Conservation (phyloP, 768 basidiomycete genomes). For the Termitomyces sp. region DNA sequence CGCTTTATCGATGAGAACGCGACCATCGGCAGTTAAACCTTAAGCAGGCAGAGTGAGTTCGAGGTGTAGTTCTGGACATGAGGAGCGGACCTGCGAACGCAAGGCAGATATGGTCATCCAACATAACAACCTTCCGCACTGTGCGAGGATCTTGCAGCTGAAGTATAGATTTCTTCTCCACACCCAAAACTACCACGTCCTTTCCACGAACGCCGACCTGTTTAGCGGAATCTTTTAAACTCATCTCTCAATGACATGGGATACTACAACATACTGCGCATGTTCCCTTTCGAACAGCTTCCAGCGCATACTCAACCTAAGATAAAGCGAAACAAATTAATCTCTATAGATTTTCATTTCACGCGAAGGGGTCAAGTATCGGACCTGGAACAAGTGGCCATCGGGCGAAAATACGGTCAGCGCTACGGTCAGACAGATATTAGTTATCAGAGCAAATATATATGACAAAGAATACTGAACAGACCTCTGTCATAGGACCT, state of each 20-base stretch:
- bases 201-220: conserved; percentile 96
- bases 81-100: conserved; percentile 85
- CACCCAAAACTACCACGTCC: conserved; percentile 93
- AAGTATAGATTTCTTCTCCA: conserved; percentile 97
- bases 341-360: conserved; percentile 9
- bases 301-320: conserved; percentile 98
- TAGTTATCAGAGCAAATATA: background rate
- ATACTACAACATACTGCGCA: conserved; percentile 70
- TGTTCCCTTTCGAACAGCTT: conserved; percentile 95
- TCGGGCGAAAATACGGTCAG: conserved; percentile 98
- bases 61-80: background rate
- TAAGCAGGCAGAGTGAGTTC: conserved; percentile 11
- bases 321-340: conserved; percentile 18
- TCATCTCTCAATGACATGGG: conserved; percentile 3
- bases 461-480: conserved; percentile 9
- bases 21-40: conserved; percentile 97
- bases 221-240: background rate
- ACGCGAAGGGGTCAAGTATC: conserved; percentile 12
- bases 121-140: conserved; percentile 95
- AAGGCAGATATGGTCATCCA: conserved; percentile 96
- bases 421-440: conserved; percentile 40
- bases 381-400: conserved; percentile 96
- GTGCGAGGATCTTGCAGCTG: conserved; percentile 98
- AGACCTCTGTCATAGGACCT: conserved; percentile 97
- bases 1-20: conserved; percentile 97